A percentile compares a stretch with the other conserved stretches of the same genome.
Evolutionary conservation across 139 green algal genomes (phyloP).

Genomic region (Tetraselmis chui): DNA sequence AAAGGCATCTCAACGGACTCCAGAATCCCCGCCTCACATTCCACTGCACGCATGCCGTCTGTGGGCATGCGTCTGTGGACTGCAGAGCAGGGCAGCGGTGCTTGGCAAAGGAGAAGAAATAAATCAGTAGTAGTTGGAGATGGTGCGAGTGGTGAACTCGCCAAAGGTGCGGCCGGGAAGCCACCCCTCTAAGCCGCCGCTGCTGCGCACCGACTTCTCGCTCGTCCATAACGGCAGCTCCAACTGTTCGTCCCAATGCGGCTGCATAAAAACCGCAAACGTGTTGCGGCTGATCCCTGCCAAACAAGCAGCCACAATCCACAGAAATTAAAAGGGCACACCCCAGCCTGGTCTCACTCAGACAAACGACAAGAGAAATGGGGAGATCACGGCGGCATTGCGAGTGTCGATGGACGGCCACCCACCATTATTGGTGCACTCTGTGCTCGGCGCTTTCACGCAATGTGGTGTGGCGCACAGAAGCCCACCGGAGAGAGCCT

Average conservation of each 20-base stretch:
- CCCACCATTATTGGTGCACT: neutral
- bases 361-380: no score
- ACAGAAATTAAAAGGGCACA: no score
- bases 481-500: neutral
- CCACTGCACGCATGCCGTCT: no score
- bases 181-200: neutral
- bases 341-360: no score
- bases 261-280: conserved; percentile 15
- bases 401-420: no score
- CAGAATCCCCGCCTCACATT: no score
- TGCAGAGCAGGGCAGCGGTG: no score
- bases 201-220: neutral
- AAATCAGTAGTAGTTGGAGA: neutral
- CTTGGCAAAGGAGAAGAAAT: no score
- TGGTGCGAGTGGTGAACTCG: neutral
- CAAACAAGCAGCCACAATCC: no score
- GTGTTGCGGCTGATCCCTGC: conserved; percentile 3
- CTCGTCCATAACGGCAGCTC: neutral
- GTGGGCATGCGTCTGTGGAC: no score
- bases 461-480: conserved; percentile 7
- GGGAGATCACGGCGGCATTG: no score
- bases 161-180: neutral
- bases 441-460: neutral
- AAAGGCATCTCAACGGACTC: no score
- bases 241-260: conserved; percentile 3